Evolutionary conservation across 2,329 filamentous ascomycete genomes (phyloP).

Genomic region (Ophiocordyceps polyrhachis-furcata): DNA sequence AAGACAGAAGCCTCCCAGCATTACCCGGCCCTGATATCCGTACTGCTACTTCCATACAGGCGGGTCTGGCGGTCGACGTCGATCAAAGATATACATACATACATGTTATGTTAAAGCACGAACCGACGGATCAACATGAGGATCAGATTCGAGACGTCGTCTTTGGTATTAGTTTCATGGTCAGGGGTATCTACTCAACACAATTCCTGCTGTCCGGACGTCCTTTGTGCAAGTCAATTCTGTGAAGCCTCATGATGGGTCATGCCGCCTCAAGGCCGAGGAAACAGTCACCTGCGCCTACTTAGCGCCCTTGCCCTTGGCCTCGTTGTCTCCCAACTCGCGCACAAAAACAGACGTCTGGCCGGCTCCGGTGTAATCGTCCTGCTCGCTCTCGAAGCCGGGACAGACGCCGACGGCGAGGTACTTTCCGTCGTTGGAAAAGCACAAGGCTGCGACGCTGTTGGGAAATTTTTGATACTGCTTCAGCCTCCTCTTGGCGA

Average conservation of each 20-base stretch:
- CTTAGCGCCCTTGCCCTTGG: constrained; percentile 66
- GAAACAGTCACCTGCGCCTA: constrained; percentile 8
- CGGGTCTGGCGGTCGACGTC: no score
- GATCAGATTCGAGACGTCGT: no score
- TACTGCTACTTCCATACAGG: no score
- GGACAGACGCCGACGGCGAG: constrained; percentile 69
- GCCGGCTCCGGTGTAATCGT: constrained; percentile 56
- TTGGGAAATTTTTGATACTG: constrained; percentile 75
- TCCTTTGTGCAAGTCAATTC: not conserved
- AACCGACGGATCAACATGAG: no score
- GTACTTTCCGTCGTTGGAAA: constrained; percentile 58
- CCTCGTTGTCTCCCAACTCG: constrained; percentile 73
- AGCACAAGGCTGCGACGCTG: constrained; percentile 59
- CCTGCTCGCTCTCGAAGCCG: constrained; percentile 73
- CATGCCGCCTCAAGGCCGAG: not conserved
- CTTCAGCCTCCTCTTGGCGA: constrained; percentile 73
- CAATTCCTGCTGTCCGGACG: not conserved
- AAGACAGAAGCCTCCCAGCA: no score
- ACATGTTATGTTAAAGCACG: no score
- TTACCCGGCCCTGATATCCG: no score
- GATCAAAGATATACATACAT: no score
- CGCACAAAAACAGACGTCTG: constrained; percentile 62
- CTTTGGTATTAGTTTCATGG: no score
- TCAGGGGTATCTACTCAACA: no score
- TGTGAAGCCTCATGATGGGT: not conserved